A percentile compares a stretch with the other conserved stretches of the same genome.
Evolutionary conservation across 257 asterid genomes (phyloP).

Genomic region (Petunia axillaris): DNA sequence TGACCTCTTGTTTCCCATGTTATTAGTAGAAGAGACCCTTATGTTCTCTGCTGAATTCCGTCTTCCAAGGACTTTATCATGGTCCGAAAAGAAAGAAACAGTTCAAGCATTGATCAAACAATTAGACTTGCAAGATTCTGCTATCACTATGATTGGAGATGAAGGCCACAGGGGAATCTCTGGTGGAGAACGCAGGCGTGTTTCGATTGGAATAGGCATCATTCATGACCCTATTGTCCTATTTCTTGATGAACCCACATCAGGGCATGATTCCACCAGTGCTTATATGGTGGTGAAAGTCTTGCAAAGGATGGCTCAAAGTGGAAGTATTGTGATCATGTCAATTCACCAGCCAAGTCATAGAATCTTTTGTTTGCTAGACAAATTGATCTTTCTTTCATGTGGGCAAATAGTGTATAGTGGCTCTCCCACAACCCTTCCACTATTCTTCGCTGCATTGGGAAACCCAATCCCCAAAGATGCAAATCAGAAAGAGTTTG

Average conservation of each 20-base stretch:
- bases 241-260: conserved; percentile 69
- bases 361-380: conserved; percentile 48
- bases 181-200: conserved; percentile 66
- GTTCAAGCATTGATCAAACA: conserved; percentile 64
- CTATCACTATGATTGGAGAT: conserved; percentile 58
- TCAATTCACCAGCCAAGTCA: conserved; percentile 30
- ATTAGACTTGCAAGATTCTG: conserved; percentile 53
- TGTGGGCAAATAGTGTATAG: conserved; percentile 56
- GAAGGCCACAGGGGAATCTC: conserved; percentile 70
- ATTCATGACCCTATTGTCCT: conserved; percentile 62
- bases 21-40: conserved; percentile 63
- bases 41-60: conserved; percentile 67
- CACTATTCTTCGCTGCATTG: conserved; percentile 46
- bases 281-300: conserved; percentile 67
- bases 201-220: conserved; percentile 60
- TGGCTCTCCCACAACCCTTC: conserved; percentile 45
- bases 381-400: conserved; percentile 55
- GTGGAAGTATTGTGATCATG: conserved; percentile 61
- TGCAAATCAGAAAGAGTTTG: conserved; percentile 35
- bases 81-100: conserved; percentile 43
- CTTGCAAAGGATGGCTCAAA: conserved; percentile 56
- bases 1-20: conserved; percentile 57
- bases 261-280: conserved; percentile 65
- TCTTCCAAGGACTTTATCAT: conserved; percentile 52
- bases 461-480: conserved; percentile 54